Base-by-base conservation (phyloP, 768 basidiomycete species). In the Boletellus emodensis region DNA sequence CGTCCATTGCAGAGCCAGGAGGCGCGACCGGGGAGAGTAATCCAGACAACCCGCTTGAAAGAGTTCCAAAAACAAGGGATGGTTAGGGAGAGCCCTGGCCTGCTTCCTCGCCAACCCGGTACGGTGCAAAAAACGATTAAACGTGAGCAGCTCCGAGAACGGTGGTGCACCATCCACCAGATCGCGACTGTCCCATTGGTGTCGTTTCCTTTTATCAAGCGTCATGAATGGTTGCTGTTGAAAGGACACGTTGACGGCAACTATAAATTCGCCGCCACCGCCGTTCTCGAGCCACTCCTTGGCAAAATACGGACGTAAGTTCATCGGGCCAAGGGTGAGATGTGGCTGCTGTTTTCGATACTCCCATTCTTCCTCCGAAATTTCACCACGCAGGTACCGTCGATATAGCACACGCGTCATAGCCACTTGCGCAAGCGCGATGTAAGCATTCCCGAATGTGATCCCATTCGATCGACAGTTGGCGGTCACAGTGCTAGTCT, bases 401-500 rank as follows among this genome's bases (percentile, higher is more conserved):
- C 72, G 68, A 41, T 76, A 74, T 10, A 83, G 70, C 12, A 82
- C 55, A 0, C 81, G 76, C 6, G 80, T 70, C 45, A 78, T 64
- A 0, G 76, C 81, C 9, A 82, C 66, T 57, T 84, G 83, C 1
- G 69, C 74, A 17, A 83, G 67, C 2, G 77, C 67, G 3, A 77
- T 72, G 33, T 71, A 73, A 6, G 71, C 78, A 44, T 75, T 73
- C 1, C 81, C 81, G 35, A 83, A 76, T 0, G 81, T 81, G 26
- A 82, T 30, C 1, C 61, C 55, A 22, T 76, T 59, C 38, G 58
- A 57, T 33, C 74, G 74, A 55, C 80, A 82, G 32, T 64, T 71
- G 18, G 53, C 44, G 3, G 70, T 43, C 37, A 79, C 69, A 4
- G 42, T 40, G 10, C 49, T 47, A 12, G 71, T 73, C 35, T 66